Percentiles rank a stretch among this genome's conserved stretches.
Evolutionary conservation across 164 flowering plant genomes (phyloP).

Genomic region (Tetracentron sinense): DNA sequence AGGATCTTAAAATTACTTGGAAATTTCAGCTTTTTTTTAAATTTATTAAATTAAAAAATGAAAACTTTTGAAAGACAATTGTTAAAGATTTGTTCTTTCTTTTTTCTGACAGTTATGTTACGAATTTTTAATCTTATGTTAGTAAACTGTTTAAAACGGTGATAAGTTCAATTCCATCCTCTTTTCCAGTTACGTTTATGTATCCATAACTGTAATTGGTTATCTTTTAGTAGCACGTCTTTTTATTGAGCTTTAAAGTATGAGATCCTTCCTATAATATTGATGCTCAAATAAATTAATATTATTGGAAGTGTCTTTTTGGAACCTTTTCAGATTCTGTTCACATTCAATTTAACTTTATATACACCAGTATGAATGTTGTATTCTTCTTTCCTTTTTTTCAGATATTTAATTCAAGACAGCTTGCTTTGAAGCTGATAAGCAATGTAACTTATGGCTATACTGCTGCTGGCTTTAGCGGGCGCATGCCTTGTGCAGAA

Average conservation of each 20-base stretch:
- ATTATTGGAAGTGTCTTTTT: background rate
- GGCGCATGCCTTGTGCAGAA: constrained; percentile 99
- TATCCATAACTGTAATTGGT: background rate
- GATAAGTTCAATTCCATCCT: too few species aligned
- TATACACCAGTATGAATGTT: background rate
- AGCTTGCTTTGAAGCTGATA: constrained; percentile 94
- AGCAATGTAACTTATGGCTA: constrained; percentile 97
- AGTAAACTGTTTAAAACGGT: too few species aligned
- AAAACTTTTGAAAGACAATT: too few species aligned
- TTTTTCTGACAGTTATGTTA: background rate
- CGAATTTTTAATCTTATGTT: too few species aligned
- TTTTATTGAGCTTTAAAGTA: background rate
- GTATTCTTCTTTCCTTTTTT: background rate
- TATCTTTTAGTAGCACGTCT: background rate
- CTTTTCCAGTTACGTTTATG: background rate
- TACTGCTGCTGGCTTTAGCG: constrained; percentile 99
- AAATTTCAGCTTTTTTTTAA: too few species aligned
- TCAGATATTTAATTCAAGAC: constrained; percentile 92
- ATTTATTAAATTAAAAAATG: too few species aligned
- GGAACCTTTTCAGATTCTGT: background rate
- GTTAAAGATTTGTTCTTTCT: background rate
- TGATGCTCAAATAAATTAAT: background rate
- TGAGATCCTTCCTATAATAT: background rate
- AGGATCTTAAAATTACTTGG: background rate
- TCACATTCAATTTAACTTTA: background rate